These are phyloP conservation scores for Colletotrichum simmondsii DNA, from an alignment of 2,329 filamentous ascomycete species.

Conservation along the genomic window DNA sequence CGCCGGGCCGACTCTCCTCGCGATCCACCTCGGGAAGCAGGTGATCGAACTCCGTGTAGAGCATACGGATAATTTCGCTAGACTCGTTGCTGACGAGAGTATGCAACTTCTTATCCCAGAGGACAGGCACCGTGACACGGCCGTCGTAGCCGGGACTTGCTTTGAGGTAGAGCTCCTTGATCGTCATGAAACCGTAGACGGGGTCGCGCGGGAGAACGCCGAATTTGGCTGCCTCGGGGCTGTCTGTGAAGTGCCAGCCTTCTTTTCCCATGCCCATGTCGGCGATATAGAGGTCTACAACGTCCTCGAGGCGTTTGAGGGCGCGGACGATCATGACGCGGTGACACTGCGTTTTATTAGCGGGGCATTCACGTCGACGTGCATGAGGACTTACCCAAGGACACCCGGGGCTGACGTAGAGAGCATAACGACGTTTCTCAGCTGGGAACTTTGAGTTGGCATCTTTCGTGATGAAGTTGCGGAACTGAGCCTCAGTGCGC, in stretches of 20 bases:
- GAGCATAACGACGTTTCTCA: slow-evolving; percentile 68
- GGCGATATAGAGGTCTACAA: slow-evolving; percentile 75
- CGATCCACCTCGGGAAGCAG: slow-evolving; percentile 63
- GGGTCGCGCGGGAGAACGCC: slow-evolving; percentile 65
- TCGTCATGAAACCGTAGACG: slow-evolving; percentile 72
- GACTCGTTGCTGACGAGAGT: slow-evolving; percentile 87
- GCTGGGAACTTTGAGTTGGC: slow-evolving; percentile 64
- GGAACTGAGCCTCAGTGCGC: slow-evolving; percentile 64
- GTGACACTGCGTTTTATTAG: slow-evolving; percentile 63
- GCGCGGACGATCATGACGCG: slow-evolving; percentile 78
- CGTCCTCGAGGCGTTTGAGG: slow-evolving; percentile 78
- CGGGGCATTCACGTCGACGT: too few species aligned
- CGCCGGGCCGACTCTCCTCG: slow-evolving; percentile 58
- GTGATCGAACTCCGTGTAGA: slow-evolving; percentile 79
- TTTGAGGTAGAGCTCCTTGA: slow-evolving; percentile 78
- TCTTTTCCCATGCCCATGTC: slow-evolving; percentile 72
- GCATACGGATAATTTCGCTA: slow-evolving; percentile 85
- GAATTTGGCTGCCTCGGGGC: slow-evolving; percentile 47
- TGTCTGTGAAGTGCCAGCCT: slow-evolving; percentile 62
- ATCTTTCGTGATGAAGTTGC: slow-evolving; percentile 63
- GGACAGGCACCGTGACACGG: slow-evolving; percentile 78
- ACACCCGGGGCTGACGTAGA: slow-evolving; percentile 71
- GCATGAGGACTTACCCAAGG: slow-evolving; percentile 63
- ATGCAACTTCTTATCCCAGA: slow-evolving; percentile 76
- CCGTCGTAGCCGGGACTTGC: slow-evolving; percentile 74